Evolutionary conservation across 2,329 filamentous ascomycete species (phyloP).

Genomic region (Saccharata proteae): DNA sequence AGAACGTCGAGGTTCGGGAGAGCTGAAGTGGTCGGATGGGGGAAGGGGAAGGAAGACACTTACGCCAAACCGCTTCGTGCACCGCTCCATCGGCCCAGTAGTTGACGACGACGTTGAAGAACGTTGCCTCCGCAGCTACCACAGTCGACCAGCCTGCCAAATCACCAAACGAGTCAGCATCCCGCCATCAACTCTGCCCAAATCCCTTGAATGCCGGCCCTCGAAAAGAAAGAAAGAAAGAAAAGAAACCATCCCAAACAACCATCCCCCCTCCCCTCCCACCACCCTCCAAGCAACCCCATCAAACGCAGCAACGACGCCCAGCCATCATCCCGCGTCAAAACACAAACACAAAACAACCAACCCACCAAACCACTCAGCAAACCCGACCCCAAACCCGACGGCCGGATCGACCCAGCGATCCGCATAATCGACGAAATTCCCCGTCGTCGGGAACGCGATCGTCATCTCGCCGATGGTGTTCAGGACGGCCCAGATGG

Average conservation of each 20-base stretch:
- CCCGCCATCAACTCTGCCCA: too few species aligned
- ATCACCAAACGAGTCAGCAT: not conserved
- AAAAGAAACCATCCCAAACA: too few species aligned
- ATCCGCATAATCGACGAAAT: conserved; percentile 27
- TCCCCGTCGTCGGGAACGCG: conserved; percentile 24
- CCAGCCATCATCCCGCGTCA: too few species aligned
- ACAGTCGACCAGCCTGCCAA: conserved; percentile 13
- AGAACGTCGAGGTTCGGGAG: not conserved
- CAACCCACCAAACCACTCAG: conserved; percentile 23
- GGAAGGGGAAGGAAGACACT: not conserved
- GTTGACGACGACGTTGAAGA: conserved; percentile 14
- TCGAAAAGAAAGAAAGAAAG: too few species aligned
- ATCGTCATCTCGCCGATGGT: conserved; percentile 26
- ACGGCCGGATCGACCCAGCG: conserved; percentile 27
- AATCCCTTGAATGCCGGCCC: too few species aligned
- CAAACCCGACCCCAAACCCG: conserved; percentile 26
- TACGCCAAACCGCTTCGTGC: conserved; percentile 7
- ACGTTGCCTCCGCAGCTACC: conserved; percentile 14
- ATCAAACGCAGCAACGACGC: too few species aligned
- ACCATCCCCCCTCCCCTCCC: too few species aligned
- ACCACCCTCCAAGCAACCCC: too few species aligned
- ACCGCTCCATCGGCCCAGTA: conserved; percentile 4
- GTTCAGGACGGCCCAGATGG: conserved; percentile 22
- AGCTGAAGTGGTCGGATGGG: too few species aligned
- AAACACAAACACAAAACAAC: too few species aligned